phyloP scores from a whole-genome alignment of 1,284 basidiomycete species.

The Papiliotrema flavescens region DNA sequence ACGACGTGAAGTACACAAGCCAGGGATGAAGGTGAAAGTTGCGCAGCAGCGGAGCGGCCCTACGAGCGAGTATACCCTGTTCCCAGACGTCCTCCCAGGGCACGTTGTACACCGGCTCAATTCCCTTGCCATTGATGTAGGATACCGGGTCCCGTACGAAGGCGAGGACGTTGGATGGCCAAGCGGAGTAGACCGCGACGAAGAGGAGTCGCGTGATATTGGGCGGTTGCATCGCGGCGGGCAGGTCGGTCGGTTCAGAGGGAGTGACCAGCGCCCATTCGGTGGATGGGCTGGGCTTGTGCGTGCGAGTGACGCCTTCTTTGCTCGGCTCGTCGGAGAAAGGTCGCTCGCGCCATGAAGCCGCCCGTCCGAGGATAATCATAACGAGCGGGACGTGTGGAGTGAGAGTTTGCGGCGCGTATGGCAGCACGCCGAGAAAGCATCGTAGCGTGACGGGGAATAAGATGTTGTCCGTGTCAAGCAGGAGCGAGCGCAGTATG shows the following conservation, averaged over 20 bases:
- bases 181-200: slow-evolving; percentile 36
- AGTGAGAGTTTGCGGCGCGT: slow-evolving; percentile 27
- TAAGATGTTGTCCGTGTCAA: slow-evolving; percentile 40
- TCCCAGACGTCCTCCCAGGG: slow-evolving; percentile 40
- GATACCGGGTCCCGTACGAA: slow-evolving; percentile 38
- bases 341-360: slow-evolving; percentile 42
- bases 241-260: slow-evolving; percentile 2
- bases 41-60: slow-evolving; percentile 32
- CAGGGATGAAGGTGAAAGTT: slow-evolving; percentile 42
- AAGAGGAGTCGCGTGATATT: slow-evolving; percentile 31
- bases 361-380: slow-evolving; percentile 36
- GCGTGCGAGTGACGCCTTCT: slow-evolving; percentile 29
- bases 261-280: slow-evolving; percentile 28
- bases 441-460: slow-evolving; percentile 32
- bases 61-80: slow-evolving; percentile 24
- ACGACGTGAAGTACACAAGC: slow-evolving; percentile 38
- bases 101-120: slow-evolving; percentile 31
- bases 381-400: slow-evolving; percentile 37
- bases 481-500: slow-evolving; percentile 27
- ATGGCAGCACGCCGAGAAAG: slow-evolving; percentile 34
- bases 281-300: slow-evolving; percentile 13
- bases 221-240: slow-evolving; percentile 17
- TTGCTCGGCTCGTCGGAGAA: slow-evolving; percentile 25
- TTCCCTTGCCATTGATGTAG: slow-evolving; percentile 32
- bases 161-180: slow-evolving; percentile 46